phyloP scores from a whole-genome alignment of 352 stramenopile species.

The Detonula confervacea region DNA sequence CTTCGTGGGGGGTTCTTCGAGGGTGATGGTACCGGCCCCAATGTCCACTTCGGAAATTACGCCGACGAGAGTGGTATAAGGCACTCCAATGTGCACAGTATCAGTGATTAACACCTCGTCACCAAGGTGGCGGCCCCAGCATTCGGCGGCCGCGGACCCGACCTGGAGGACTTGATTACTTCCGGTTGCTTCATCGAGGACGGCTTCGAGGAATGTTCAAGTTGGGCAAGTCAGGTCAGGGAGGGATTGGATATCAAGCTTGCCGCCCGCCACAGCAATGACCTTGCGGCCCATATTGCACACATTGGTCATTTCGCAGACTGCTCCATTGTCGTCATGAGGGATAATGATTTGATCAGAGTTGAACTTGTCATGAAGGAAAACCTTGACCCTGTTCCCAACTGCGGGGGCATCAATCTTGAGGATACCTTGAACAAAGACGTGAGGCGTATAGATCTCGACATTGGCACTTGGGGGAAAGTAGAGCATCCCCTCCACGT shows the following conservation, averaged over 20 bases:
- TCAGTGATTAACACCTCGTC: too few species aligned
- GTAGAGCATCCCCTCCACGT: not conserved
- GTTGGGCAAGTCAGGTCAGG: not conserved
- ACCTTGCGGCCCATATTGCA: not conserved
- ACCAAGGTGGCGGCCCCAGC: too few species aligned
- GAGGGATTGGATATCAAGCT: not conserved
- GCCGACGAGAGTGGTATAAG: constrained; percentile 15
- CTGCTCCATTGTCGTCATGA: not conserved
- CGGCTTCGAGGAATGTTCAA: not conserved
- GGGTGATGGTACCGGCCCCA: not conserved
- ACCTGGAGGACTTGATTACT: too few species aligned
- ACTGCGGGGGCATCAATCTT: constrained; percentile 36
- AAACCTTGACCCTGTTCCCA: too few species aligned
- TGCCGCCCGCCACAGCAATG: not conserved
- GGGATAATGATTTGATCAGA: too few species aligned
- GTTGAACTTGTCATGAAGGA: too few species aligned
- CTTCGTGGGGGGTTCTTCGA: constrained; percentile 29
- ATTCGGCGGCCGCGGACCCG: too few species aligned
- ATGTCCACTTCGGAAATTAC: constrained; percentile 12
- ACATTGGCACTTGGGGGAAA: not conserved
- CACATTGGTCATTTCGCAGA: not conserved
- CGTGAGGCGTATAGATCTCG: constrained; percentile 8
- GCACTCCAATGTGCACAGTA: too few species aligned
- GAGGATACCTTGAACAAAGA: constrained; percentile 33
- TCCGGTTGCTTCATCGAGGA: too few species aligned